Evolutionary conservation across 1,139 yeast genomes (phyloP), one percentile per base, ranked within the genome.

Genomic region (Diutina sp.): DNA sequence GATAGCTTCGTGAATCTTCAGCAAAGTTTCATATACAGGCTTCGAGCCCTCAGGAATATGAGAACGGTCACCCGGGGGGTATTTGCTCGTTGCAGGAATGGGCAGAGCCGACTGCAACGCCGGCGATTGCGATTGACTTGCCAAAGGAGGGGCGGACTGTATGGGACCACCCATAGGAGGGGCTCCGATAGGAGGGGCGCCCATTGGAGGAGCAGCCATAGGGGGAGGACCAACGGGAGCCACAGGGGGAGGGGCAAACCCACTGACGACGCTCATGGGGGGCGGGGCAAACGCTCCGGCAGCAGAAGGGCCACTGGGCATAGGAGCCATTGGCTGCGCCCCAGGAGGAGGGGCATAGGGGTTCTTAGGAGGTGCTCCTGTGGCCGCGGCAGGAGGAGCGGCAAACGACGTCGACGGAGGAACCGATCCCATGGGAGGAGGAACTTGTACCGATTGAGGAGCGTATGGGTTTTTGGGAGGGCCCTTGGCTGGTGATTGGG

Each of bases 51-150:
- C 78, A 1, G 90, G 80, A 60, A 89, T 85, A 64, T 85, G 93
- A 2, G 80, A 69, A 64, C 91, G 79, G 66, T 86, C 93, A 35
- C 91, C 93, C 11, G 81, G 66, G 47, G 91, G 90, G 64, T 79
- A 74, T 61, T 16, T n/a, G n/a, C 6, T 30, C n/a, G 32, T 50
- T 12, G 38, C 56, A n/a, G 52, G 41, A 12, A 52, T 48, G 2
- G 45, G 47, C 12, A 46, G 53, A 6, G 45, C 47, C 16, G 44
- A 21, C n/a, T 55, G 44, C 30, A 25, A 18, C 7, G 51, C 38
- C 6, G 38, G 32, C 18, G 57, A 30, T 8, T 32, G 47, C 28
- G 58, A 52, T 9, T 57, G 57, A 4, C 51, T 29, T 1, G 52
- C 45, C 46, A 46, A 51, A 8, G 46, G 52, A n/a, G 55, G 51